A percentile compares a stretch with the other conserved stretches of the same genome.
These are phyloP conservation scores for Scedosporium minutisporum DNA, from an alignment of 2,329 filamentous ascomycete genomes.

Conservation along the genomic window DNA sequence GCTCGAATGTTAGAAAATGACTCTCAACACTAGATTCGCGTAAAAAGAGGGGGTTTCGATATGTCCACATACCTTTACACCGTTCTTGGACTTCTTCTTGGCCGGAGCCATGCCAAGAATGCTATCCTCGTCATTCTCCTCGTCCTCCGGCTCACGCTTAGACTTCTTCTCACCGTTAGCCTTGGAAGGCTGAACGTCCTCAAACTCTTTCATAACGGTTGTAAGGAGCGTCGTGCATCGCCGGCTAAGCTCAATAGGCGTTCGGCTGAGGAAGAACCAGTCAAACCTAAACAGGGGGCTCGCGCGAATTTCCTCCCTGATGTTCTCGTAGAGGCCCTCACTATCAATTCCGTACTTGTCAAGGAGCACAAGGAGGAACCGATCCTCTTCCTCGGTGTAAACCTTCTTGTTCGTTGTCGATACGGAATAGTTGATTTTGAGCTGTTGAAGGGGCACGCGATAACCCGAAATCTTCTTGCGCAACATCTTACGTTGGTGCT, in stretches of 20 bases:
- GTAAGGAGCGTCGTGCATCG: slow-evolving; percentile 90
- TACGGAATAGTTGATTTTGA: slow-evolving; percentile 98
- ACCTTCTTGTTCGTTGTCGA: slow-evolving; percentile 99
- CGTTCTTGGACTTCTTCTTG: slow-evolving; percentile 90
- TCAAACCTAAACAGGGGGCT: slow-evolving; percentile 94
- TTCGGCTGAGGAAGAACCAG: slow-evolving; percentile 97
- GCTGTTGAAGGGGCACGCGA: slow-evolving; percentile 91
- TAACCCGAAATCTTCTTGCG: slow-evolving; percentile 94
- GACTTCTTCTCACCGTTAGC: slow-evolving; percentile 50
- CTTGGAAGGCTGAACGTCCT: slow-evolving; percentile 48
- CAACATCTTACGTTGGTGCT: slow-evolving; percentile 86
- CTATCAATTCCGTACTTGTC: slow-evolving; percentile 88
- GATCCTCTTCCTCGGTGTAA: slow-evolving; percentile 95
- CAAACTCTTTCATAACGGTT: slow-evolving; percentile 90
- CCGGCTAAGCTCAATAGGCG: slow-evolving; percentile 82
- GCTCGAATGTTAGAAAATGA: slow-evolving; percentile 9
- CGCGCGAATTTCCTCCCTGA: slow-evolving; percentile 94
- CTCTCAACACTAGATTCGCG: not conserved
- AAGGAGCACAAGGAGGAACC: slow-evolving; percentile 86
- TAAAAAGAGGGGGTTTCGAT: not conserved
- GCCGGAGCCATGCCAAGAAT: slow-evolving; percentile 72
- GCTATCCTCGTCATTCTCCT: slow-evolving; percentile 75
- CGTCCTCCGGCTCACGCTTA: slow-evolving; percentile 69
- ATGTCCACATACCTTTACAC: slow-evolving; percentile 61
- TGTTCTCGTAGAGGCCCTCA: slow-evolving; percentile 82